Conservation (phyloP, 805 yeast genomes). For the Yarrowia osloensis region DNA sequence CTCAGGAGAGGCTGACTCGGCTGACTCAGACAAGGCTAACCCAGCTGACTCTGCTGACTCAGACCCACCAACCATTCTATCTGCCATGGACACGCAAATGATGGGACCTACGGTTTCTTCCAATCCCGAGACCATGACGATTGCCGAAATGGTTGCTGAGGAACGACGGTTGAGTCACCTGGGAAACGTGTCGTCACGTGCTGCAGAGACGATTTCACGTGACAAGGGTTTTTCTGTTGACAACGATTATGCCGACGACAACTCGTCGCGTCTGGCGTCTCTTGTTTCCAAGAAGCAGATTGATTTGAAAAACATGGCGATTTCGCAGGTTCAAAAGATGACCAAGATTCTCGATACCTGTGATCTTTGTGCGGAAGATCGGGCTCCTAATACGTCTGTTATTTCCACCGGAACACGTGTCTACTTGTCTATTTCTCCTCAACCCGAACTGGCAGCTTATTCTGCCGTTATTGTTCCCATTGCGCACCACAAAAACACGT, state of each 20-base stretch:
- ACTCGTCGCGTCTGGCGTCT: slow-evolving; percentile 45
- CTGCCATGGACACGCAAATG: slow-evolving; percentile 28
- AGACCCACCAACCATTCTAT: slow-evolving; percentile 1
- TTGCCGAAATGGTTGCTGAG: slow-evolving; percentile 44
- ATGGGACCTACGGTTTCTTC: slow-evolving; percentile 32
- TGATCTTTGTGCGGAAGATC: slow-evolving; percentile 44
- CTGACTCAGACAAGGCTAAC: no score
- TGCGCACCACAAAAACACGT: slow-evolving; percentile 46
- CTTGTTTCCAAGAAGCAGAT: slow-evolving; percentile 40
- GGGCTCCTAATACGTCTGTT: slow-evolving; percentile 36
- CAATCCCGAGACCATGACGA: slow-evolving; percentile 42
- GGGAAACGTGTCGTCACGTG: slow-evolving; percentile 37
- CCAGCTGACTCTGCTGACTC: neutral
- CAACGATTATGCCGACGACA: slow-evolving; percentile 49
- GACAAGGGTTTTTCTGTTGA: slow-evolving; percentile 47
- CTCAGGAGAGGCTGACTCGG: neutral
- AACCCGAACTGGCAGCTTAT: slow-evolving; percentile 45
- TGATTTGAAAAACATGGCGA: slow-evolving; percentile 41
- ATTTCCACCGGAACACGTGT: slow-evolving; percentile 45
- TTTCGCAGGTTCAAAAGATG: slow-evolving; percentile 39
- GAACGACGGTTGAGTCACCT: slow-evolving; percentile 38
- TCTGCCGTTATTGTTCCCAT: slow-evolving; percentile 49
- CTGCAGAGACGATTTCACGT: slow-evolving; percentile 44
- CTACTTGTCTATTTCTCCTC: slow-evolving; percentile 47
- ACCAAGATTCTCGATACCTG: slow-evolving; percentile 44